These are phyloP conservation scores for Wickerhamiella alocasiicola DNA, from an alignment of 805 yeast genomes.

Conservation along the genomic window DNA sequence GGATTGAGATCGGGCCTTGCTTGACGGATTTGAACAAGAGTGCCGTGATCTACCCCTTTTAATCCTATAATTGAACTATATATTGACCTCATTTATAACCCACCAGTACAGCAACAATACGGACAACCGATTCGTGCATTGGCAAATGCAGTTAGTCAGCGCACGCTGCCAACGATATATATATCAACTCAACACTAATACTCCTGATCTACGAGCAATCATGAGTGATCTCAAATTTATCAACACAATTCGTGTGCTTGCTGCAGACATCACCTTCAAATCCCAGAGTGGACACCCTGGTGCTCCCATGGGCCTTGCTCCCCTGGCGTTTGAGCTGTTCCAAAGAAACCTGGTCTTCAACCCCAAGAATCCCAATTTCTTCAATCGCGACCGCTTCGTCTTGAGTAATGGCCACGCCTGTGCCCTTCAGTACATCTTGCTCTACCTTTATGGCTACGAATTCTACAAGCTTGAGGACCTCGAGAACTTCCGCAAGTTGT, in stretches of 20 bases:
- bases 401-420: conserved; percentile 95
- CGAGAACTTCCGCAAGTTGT: conserved; percentile 78
- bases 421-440: conserved; percentile 72
- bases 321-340: conserved; percentile 82
- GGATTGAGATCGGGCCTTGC: too few species aligned
- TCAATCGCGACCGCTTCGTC: conserved; percentile 90
- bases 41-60: too few species aligned
- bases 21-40: too few species aligned
- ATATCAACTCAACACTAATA: too few species aligned
- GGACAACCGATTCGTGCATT: too few species aligned
- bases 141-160: too few species aligned
- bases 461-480: conserved; percentile 73
- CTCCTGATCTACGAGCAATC: too few species aligned
- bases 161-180: too few species aligned
- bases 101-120: too few species aligned
- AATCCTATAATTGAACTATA: too few species aligned
- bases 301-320: conserved; percentile 97
- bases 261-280: conserved; percentile 74
- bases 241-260: conserved; percentile 76
- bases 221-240: conserved; percentile 59
- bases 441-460: conserved; percentile 78
- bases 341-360: conserved; percentile 64
- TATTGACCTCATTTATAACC: too few species aligned
- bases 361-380: conserved; percentile 86
- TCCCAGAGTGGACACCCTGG: conserved; percentile 99